These are phyloP conservation scores for Erodium texanum DNA, from an alignment of 441 rosid species.

Conservation along the genomic window DNA sequence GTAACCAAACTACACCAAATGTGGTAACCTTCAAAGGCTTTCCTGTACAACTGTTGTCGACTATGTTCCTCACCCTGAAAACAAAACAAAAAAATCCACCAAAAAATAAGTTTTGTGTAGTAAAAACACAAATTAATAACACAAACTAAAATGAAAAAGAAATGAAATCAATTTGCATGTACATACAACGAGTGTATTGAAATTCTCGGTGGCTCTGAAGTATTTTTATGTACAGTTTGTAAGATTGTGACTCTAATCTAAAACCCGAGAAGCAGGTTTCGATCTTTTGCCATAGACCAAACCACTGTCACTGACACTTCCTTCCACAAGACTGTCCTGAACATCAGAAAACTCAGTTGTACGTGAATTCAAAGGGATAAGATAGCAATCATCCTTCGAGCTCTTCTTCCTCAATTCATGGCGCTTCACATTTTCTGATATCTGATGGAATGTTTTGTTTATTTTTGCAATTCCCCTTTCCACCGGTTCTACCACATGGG, in stretches of 20 bases:
- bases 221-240: not conserved
- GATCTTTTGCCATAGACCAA: constrained; percentile 46
- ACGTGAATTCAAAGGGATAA: constrained; percentile 74
- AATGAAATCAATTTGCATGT: not conserved
- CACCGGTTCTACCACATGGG: constrained; percentile 92
- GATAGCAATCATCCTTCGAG: constrained; percentile 68
- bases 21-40: constrained; percentile 3
- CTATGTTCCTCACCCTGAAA: constrained; percentile 12
- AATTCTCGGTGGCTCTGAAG: not conserved
- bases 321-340: constrained; percentile 49
- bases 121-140: not conserved
- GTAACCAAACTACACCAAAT: not conserved
- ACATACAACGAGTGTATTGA: constrained; percentile 9
- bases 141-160: no score
- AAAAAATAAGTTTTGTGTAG: not conserved
- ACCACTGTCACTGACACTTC: constrained; percentile 87
- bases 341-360: constrained; percentile 67
- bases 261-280: constrained; percentile 28
- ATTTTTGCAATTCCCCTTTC: constrained; percentile 88
- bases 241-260: constrained; percentile 27
- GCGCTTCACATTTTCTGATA: constrained; percentile 80
- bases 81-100: not conserved
- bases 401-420: constrained; percentile 54
- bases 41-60: constrained; percentile 16
- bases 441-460: constrained; percentile 68